phyloP scores from a whole-genome alignment of 257 asterid genomes.

The Hygrophila difformis region DNA sequence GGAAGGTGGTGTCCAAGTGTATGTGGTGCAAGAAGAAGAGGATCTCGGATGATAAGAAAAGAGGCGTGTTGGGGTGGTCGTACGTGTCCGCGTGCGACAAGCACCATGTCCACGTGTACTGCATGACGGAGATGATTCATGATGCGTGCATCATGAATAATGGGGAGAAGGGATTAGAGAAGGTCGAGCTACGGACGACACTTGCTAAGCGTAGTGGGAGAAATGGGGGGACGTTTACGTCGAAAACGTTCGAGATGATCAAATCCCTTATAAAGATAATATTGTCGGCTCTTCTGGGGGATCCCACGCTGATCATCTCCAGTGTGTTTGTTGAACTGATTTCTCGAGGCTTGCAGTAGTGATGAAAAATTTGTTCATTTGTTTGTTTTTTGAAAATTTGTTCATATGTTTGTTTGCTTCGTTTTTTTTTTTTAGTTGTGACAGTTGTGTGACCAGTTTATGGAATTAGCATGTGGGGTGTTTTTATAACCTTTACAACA shows the following conservation, averaged over 20 bases:
- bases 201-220: background rate
- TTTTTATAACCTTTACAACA: too few species aligned
- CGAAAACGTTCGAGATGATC: background rate
- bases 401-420: too few species aligned
- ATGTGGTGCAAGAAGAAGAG: conserved; percentile 15
- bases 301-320: conserved; percentile 20
- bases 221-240: background rate
- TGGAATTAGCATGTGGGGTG: too few species aligned
- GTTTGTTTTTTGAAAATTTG: too few species aligned
- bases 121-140: conserved; percentile 26
- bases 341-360: background rate
- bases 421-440: too few species aligned
- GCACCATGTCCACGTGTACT: conserved; percentile 24
- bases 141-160: conserved; percentile 11
- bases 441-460: too few species aligned
- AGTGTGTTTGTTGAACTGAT: conserved; percentile 12
- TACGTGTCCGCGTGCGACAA: conserved; percentile 12
- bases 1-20: conserved; percentile 18
- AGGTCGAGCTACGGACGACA: conserved; percentile 6
- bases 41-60: conserved; percentile 13
- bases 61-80: conserved; percentile 23
- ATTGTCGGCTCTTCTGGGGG: conserved; percentile 21
- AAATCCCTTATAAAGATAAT: conserved; percentile 19
- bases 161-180: conserved; percentile 13
- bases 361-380: too few species aligned